phyloP scores from a whole-genome alignment of 106 monocot genomes.

The Dioscorea dumetorum region DNA sequence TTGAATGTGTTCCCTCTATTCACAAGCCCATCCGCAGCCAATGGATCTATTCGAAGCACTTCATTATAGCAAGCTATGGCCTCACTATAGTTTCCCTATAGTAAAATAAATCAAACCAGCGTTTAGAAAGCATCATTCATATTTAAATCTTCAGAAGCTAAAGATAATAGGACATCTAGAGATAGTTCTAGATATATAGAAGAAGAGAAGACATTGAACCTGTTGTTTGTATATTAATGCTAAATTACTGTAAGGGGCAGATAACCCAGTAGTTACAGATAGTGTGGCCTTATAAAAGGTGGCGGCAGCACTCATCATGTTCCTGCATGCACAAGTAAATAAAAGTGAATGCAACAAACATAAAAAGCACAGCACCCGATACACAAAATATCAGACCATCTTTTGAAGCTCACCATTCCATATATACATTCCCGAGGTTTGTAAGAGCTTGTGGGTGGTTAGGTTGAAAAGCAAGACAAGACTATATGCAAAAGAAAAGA shows the following conservation, averaged over 20 bases:
- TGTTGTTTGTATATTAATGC: constrained; percentile 95
- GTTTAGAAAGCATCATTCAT: not conserved
- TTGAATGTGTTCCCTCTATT: constrained; percentile 99
- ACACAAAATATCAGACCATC: not conserved
- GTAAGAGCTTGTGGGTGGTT: constrained; percentile 94
- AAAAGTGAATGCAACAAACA: too few species aligned
- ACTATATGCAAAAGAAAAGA: constrained; percentile 30
- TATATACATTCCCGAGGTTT: constrained; percentile 91
- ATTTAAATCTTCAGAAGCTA: not conserved
- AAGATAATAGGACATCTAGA: not conserved
- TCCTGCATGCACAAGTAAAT: constrained; percentile 38
- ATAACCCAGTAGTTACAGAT: constrained; percentile 77
- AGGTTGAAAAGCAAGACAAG: constrained; percentile 80
- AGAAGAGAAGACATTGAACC: constrained; percentile 26
- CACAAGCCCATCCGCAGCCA: constrained; percentile 92
- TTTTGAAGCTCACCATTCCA: constrained; percentile 57
- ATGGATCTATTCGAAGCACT: constrained; percentile 91
- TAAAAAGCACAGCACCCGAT: too few species aligned
- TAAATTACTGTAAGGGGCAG: constrained; percentile 93
- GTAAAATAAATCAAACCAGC: not conserved
- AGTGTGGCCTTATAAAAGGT: constrained; percentile 81
- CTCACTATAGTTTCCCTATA: constrained; percentile 81
- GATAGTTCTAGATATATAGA: not conserved
- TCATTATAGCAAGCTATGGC: constrained; percentile 95
- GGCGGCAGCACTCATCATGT: constrained; percentile 63